Percentiles rank a stretch among this genome's conserved stretches.
Conservation (phyloP, 352 stramenopile genomes). For the Phytophthora europaea region DNA sequence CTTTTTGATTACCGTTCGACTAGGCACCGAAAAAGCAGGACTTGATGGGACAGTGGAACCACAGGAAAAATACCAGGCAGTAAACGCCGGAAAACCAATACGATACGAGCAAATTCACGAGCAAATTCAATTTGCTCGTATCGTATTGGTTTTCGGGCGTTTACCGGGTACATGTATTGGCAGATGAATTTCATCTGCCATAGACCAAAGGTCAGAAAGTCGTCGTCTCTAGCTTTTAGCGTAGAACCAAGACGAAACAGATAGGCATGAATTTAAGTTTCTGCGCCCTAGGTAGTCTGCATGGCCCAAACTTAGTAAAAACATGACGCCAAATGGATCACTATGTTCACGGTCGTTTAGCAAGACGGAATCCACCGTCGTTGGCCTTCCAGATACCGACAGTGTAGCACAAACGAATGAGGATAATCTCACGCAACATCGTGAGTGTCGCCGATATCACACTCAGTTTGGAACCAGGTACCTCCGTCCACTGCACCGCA, state of each 20-base stretch:
- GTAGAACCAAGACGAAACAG: conserved; percentile 15
- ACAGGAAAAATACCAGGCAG: not conserved
- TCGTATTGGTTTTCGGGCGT: too few species aligned
- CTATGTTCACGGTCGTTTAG: conserved; percentile 33
- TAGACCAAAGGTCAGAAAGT: not conserved
- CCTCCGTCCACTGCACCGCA: conserved; percentile 92
- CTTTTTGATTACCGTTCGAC: not conserved
- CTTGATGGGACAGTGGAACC: conserved; percentile 13
- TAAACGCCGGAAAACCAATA: too few species aligned
- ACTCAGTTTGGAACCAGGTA: conserved; percentile 93
- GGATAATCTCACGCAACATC: conserved; percentile 94
- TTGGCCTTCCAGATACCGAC: conserved; percentile 86
- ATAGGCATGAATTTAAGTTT: conserved; percentile 23
- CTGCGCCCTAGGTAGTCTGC: conserved; percentile 16
- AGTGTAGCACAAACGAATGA: conserved; percentile 92
- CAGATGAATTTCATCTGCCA: not conserved
- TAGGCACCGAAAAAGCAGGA: conserved; percentile 15
- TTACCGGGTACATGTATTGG: too few species aligned
- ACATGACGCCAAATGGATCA: conserved; percentile 25
- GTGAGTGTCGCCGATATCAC: conserved; percentile 90
- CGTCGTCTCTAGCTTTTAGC: not conserved
- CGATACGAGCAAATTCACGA: too few species aligned
- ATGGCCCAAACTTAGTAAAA: conserved; percentile 15
- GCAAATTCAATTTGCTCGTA: too few species aligned
- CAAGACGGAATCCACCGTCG: conserved; percentile 78